Evolutionary conservation across 2,329 filamentous ascomycete species (phyloP), one percentile per base, ranked within the genome.

Genomic region (Boeremia lycopersici): DNA sequence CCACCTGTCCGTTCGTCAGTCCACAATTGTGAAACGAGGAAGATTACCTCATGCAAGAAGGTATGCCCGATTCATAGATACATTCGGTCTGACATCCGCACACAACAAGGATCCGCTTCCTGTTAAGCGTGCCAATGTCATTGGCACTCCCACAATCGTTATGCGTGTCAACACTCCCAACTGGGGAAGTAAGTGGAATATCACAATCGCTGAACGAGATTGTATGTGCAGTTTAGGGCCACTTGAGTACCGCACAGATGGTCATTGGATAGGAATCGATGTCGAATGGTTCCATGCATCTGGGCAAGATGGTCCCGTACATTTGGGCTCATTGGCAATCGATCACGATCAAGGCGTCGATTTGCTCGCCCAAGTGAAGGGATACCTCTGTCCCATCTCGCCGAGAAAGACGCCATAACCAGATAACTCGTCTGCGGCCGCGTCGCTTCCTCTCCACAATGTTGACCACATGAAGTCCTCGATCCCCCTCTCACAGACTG

Each of bases 1-100:
- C 52, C 30, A 13, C 41, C 41, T 29, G 34, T 45, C 35, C 33
- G 35, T 31, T 29, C 35, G 44, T 41, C 41, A 46, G 35, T 41
- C 52, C 52, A 55, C 46, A 46, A 50, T 55, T 55, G n/a, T 55
- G 46, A 55, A 42, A 55, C 52, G 35, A 19, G 46, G 25, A 55
- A 46, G 36, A 50, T 55, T 46, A 43, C 26, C 36, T 55, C 42
- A 50, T 55, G 52, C 52, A 11, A 13, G 19, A 23, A 23, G 19
- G 19, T 42, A 26, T 41, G 15, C 46, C 36, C 34, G 41, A 38
- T 55, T 36, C 11, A 25, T 36, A 34, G 17, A 23, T 13, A 15
- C 25, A 8, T 35, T 28, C 26, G 41, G 46, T 29, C 17, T n/a
- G 29, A 49, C 40, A 36, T 33, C 45, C 35, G 28, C 10, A 35